Evolutionary conservation across 2,329 filamentous ascomycete genomes (phyloP), one percentile per base, ranked within the genome.

Genomic region (Xylariaceae sp.): DNA sequence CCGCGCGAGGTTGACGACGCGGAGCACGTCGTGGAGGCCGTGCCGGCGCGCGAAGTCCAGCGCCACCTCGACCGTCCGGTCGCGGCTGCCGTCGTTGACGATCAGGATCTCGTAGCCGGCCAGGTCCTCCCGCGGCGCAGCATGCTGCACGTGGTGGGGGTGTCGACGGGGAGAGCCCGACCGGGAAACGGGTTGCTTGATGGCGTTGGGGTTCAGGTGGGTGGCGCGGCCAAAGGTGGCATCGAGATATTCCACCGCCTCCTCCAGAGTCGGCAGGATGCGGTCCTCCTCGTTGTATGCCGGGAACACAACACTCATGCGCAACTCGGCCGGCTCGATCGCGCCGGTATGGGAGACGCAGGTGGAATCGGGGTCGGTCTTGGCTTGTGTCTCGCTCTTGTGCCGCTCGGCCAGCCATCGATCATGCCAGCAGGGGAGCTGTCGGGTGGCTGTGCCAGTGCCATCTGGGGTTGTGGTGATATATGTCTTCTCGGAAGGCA

Each of bases 271-370:
- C 9, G 80, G 82, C 10, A 77, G 70, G 29, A 98, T 71, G 19
- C 92, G 79, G 38, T 83, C 72, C 56, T 90, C 82, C 55, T 98
- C 92, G 48, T 98, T 98, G 70, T 88, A 98, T 8, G 92, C 92
- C 0, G 92, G 92, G 27, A 98, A 81, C 0, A 98, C 87, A 6
- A 96, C 79, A 34, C 84, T 92, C 67, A 98, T 78, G 55, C 83
- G 83, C n/a, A 95, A 62, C 42, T 89, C 79, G 11, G 88, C 75
- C 2, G 80, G 71, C 43, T 88, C 82, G 35, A 93, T 82, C 28
- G 66, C 60, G 45, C 75, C 70, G 12, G 69, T 58, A 43, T 77
- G 67, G 24, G 59, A 58, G 3, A 59, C 53, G 28, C 59, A 57
- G 42, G 56, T 59, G 4, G 61, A 62, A 14, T 59, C 54, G 42